These are phyloP conservation scores for Fusarium pseudoanthophilum DNA, from an alignment of 2,329 filamentous ascomycete genomes.

Conservation along the genomic window DNA sequence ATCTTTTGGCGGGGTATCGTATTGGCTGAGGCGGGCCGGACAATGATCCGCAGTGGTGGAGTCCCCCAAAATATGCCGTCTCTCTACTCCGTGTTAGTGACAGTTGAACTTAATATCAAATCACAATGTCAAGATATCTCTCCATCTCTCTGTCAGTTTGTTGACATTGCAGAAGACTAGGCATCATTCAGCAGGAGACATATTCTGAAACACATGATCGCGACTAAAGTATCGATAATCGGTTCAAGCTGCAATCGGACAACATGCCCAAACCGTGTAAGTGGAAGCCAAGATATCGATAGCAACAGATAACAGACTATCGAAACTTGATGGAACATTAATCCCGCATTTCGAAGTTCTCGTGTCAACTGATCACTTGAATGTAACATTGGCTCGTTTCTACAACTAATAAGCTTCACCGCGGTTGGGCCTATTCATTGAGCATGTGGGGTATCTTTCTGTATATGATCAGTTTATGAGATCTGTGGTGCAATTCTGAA, in stretches of 20 bases:
- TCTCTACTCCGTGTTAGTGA: conserved; percentile 6
- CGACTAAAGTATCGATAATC: not conserved
- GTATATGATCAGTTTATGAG: not conserved
- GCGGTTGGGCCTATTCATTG: not conserved
- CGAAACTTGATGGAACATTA: not conserved
- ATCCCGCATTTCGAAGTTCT: not conserved
- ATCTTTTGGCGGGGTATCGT: conserved; percentile 27
- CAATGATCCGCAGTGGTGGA: conserved; percentile 25
- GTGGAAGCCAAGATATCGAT: not conserved
- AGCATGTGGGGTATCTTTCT: not conserved
- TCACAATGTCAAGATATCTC: not conserved
- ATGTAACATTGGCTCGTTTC: not conserved
- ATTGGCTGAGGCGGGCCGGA: conserved; percentile 27
- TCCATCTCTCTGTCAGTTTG: not conserved
- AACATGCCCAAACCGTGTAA: not conserved
- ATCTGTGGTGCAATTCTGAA: not conserved
- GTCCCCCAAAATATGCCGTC: conserved; percentile 5
- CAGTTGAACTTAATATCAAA: not conserved
- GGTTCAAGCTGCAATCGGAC: not conserved
- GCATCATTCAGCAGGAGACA: fast-evolving
- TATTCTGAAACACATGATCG: not conserved
- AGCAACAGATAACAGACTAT: not conserved
- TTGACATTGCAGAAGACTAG: not conserved
- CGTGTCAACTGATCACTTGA: not conserved
- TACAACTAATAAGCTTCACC: not conserved